Conservation (phyloP, 345 rosid species). For the Acer saccharum region DNA sequence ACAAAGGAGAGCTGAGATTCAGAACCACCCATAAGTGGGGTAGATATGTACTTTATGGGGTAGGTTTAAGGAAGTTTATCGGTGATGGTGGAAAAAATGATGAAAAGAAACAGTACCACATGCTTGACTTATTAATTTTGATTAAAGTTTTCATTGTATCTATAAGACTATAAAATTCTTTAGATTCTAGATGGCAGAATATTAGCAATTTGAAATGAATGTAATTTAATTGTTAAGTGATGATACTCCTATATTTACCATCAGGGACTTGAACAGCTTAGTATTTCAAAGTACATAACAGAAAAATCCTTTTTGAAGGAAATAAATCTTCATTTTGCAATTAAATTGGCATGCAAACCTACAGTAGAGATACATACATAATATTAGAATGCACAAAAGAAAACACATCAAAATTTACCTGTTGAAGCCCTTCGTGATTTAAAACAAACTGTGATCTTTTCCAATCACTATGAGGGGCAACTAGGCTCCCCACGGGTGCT, state of each 20-base stretch:
- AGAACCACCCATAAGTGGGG: not conserved
- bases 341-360: not conserved
- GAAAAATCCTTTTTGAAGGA: not conserved
- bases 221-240: not conserved
- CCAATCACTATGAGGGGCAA: constrained; percentile 97
- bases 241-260: not conserved
- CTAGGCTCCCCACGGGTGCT: constrained; percentile 68
- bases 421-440: constrained; percentile 86
- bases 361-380: not conserved
- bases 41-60: not conserved
- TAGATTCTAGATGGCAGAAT: not conserved
- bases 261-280: not conserved
- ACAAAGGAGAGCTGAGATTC: not conserved
- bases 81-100: not conserved
- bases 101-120: not conserved
- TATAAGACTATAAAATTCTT: not conserved
- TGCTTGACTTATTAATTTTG: not conserved
- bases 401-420: constrained; percentile 43
- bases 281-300: not conserved
- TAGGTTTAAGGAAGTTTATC: not conserved
- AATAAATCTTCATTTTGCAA: not conserved
- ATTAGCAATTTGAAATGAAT: not conserved
- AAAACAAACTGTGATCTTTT: constrained; percentile 71
- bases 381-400: not conserved
- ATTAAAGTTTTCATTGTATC: not conserved